Evolutionary conservation across 768 basidiomycete species (phyloP).

Genomic region (Auriscalpium orientale): DNA sequence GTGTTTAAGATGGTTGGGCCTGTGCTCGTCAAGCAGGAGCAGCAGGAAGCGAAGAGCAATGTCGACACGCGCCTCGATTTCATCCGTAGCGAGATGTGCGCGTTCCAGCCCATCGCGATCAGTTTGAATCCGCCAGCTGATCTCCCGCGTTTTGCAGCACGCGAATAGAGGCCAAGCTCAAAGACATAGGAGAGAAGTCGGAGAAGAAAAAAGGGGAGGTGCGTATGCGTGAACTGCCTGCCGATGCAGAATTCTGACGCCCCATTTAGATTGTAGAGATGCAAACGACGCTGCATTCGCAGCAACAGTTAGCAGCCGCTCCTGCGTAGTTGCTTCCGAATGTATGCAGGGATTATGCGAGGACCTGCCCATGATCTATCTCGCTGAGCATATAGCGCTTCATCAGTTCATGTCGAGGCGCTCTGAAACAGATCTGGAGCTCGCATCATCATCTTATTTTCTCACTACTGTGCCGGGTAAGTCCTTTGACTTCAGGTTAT

Average conservation of each 20-base stretch:
- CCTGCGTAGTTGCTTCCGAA: not conserved
- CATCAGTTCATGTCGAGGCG: too few species aligned
- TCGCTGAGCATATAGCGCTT: too few species aligned
- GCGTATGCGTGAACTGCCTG: conserved; percentile 7
- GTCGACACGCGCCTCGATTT: conserved; percentile 88
- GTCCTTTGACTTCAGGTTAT: too few species aligned
- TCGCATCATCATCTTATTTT: too few species aligned
- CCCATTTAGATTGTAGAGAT: conserved; percentile 53
- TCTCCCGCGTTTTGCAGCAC: conserved; percentile 34
- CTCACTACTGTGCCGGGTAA: too few species aligned
- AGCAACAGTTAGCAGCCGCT: conserved; percentile 26
- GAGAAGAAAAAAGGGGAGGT: conserved; percentile 85
- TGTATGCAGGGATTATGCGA: too few species aligned
- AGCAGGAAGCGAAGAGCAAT: conserved; percentile 76
- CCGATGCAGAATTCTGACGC: not conserved
- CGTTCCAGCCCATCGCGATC: not conserved
- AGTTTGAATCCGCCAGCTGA: too few species aligned
- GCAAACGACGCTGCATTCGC: conserved; percentile 48
- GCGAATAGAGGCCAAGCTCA: conserved; percentile 75
- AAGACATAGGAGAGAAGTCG: conserved; percentile 66
- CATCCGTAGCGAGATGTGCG: conserved; percentile 83
- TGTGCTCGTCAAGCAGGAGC: conserved; percentile 85
- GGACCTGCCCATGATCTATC: too few species aligned
- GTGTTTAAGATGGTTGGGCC: conserved; percentile 92
- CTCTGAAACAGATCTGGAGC: too few species aligned